phyloP scores from a whole-genome alignment of 805 yeast species.

The Kodamaea nitidulidarum region DNA sequence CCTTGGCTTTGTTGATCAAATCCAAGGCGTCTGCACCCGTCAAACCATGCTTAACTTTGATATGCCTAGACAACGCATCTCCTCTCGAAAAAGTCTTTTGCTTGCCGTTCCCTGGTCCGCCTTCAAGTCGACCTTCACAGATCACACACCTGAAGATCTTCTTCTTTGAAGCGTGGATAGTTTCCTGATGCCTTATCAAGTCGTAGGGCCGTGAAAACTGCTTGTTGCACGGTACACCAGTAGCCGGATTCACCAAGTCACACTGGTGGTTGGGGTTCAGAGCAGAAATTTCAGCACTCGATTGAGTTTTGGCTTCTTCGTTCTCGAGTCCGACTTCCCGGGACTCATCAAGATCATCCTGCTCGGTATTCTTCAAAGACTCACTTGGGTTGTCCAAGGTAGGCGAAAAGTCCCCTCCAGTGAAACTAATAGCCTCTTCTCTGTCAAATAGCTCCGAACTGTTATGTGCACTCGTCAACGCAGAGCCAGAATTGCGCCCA shows the following conservation, averaged over 20 bases:
- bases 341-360: conserved; percentile 1
- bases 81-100: conserved; percentile 45
- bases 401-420: conserved; percentile 4
- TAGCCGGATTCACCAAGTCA: conserved; percentile 53
- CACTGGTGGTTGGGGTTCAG: conserved; percentile 51
- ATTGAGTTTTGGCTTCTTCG: conserved; percentile 1
- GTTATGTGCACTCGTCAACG: conserved; percentile 2
- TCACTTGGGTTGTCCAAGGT: background rate
- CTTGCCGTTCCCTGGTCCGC: conserved; percentile 49
- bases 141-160: conserved; percentile 44
- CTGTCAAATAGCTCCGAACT: conserved; percentile 1
- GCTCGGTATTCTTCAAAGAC: background rate
- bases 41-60: conserved; percentile 79
- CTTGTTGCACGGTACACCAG: conserved; percentile 65
- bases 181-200: conserved; percentile 44
- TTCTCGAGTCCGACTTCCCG: background rate
- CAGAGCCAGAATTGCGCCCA: conserved; percentile 2
- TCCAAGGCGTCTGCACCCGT: conserved; percentile 63
- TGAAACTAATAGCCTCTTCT: conserved; percentile 5
- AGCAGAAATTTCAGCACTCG: conserved; percentile 4
- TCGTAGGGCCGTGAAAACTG: conserved; percentile 72
- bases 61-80: conserved; percentile 45
- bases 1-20: conserved; percentile 71
- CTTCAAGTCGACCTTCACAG: conserved; percentile 43
- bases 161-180: conserved; percentile 45